These are phyloP conservation scores for Cymodocea nodosa DNA, from an alignment of 116 monocot genomes.

Conservation along the genomic window DNA sequence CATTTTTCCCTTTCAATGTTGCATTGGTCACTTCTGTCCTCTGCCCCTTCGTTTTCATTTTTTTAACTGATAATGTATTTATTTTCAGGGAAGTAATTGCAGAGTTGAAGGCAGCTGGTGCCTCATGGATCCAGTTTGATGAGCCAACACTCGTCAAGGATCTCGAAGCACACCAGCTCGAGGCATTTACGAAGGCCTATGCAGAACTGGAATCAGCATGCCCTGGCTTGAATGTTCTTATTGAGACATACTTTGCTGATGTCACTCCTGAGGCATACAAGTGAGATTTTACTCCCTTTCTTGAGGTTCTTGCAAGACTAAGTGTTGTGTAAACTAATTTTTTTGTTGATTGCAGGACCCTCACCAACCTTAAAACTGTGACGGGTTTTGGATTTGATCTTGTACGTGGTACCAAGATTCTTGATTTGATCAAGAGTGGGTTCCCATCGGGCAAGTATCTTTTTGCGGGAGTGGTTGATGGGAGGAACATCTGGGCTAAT, in stretches of 20 bases:
- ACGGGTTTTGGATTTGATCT: slow-evolving; percentile 63
- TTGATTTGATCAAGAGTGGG: slow-evolving; percentile 51
- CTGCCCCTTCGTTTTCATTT: not conserved
- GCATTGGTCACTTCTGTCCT: not conserved
- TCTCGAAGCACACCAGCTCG: slow-evolving; percentile 49
- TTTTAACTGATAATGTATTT: not conserved
- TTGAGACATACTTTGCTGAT: slow-evolving; percentile 86
- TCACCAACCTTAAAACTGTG: slow-evolving; percentile 37
- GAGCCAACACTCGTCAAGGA: slow-evolving; percentile 70
- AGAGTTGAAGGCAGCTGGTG: slow-evolving; percentile 67
- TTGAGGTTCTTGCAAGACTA: not conserved
- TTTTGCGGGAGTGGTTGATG: slow-evolving; percentile 71
- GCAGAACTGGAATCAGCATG: slow-evolving; percentile 51
- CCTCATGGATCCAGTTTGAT: slow-evolving; percentile 74
- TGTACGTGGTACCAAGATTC: slow-evolving; percentile 50
- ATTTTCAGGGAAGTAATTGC: slow-evolving; percentile 50
- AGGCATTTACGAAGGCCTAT: slow-evolving; percentile 48
- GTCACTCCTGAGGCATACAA: slow-evolving; percentile 48
- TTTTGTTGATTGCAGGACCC: slow-evolving; percentile 17
- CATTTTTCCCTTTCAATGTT: not conserved
- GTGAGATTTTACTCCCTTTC: slow-evolving; percentile 21
- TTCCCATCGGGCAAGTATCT: slow-evolving; percentile 54
- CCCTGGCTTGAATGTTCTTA: slow-evolving; percentile 47
- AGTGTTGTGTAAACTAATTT: slow-evolving; percentile 1
- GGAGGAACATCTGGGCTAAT: slow-evolving; percentile 70